These are phyloP conservation scores for Rhodosporidiobolus sp. DNA, from an alignment of 768 basidiomycete species.

Conservation along the genomic window DNA sequence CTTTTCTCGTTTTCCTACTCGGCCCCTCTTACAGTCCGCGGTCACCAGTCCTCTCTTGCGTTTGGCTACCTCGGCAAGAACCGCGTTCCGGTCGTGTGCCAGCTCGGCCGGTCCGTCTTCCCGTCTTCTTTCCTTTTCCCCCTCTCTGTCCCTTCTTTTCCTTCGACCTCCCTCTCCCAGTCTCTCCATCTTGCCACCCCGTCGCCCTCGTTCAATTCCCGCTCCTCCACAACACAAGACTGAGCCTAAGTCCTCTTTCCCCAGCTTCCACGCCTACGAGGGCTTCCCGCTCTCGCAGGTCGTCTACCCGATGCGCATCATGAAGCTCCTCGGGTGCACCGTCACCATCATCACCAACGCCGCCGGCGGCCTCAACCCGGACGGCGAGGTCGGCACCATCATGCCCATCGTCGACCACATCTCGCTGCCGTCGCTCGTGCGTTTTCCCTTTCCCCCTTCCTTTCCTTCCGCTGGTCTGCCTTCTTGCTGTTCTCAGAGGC, in stretches of 20 bases:
- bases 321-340: slow-evolving; percentile 61
- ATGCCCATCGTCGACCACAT: slow-evolving; percentile 81
- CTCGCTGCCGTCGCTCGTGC: slow-evolving; percentile 50
- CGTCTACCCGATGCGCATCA: slow-evolving; percentile 59
- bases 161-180: not conserved
- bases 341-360: slow-evolving; percentile 77
- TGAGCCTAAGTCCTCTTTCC: not conserved
- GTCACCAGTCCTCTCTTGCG: slow-evolving; percentile 74
- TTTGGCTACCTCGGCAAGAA: slow-evolving; percentile 70
- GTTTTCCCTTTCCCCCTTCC: not conserved
- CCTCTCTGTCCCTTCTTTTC: not conserved
- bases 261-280: slow-evolving; percentile 58
- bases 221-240: too few relatives aligned
- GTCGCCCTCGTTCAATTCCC: too few relatives aligned
- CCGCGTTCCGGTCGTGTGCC: slow-evolving; percentile 77
- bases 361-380: slow-evolving; percentile 72
- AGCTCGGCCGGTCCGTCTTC: slow-evolving; percentile 70
- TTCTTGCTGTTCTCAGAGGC: not conserved
- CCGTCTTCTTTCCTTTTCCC: not conserved
- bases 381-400: slow-evolving; percentile 75
- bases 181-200: too few relatives aligned
- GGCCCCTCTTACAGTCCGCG: slow-evolving; percentile 59
- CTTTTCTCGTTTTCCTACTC: not conserved
- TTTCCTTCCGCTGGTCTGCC: not conserved
- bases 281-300: slow-evolving; percentile 56